phyloP scores from a whole-genome alignment of 345 rosid species.

The Acer yangbiense region DNA sequence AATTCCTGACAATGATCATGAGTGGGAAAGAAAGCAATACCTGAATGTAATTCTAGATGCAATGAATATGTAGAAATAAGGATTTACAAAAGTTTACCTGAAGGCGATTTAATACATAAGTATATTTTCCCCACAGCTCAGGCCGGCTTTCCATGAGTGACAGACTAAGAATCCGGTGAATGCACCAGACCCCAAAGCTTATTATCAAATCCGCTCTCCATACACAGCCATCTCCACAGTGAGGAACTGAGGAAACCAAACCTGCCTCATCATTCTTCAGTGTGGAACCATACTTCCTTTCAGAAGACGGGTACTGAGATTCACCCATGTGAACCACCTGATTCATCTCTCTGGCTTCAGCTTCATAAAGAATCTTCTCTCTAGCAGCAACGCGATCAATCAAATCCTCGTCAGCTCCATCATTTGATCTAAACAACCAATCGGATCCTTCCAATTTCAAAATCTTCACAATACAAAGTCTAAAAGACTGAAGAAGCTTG shows the following conservation, averaged over 20 bases:
- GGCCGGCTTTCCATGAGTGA: slow-evolving; percentile 98
- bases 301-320: slow-evolving; percentile 35
- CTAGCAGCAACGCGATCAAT: slow-evolving; percentile 90
- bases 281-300: slow-evolving; percentile 33
- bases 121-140: slow-evolving; percentile 97
- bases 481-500: slow-evolving; percentile 78
- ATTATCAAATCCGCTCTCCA: slow-evolving; percentile 78
- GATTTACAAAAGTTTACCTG: slow-evolving; percentile 57
- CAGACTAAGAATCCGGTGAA: slow-evolving; percentile 83
- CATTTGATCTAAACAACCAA: slow-evolving; percentile 86
- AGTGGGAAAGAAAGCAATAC: background rate
- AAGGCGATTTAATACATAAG: slow-evolving; percentile 91
- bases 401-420: slow-evolving; percentile 88
- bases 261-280: slow-evolving; percentile 34
- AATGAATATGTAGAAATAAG: background rate
- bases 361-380: slow-evolving; percentile 74
- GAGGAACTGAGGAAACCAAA: slow-evolving; percentile 68
- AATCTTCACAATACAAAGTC: slow-evolving; percentile 74
- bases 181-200: slow-evolving; percentile 99
- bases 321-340: slow-evolving; percentile 50
- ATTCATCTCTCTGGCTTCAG: slow-evolving; percentile 66
- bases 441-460: slow-evolving; percentile 92
- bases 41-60: background rate
- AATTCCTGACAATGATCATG: background rate
- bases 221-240: slow-evolving; percentile 92